Conservation (phyloP, 768 basidiomycete species). For the Amanita molliuscula region DNA sequence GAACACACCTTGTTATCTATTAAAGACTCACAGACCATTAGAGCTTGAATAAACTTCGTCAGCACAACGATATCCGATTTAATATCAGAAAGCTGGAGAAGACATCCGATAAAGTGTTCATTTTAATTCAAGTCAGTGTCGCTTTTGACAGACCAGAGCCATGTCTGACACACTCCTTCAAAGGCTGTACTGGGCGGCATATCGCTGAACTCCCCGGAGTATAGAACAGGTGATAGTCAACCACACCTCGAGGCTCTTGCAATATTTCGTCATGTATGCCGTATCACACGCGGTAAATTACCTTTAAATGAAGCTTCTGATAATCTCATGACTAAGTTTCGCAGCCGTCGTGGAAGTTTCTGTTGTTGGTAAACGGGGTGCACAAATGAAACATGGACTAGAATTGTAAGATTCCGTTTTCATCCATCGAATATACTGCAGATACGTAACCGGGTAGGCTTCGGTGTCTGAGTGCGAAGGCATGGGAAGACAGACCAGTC, state of each 20-base stretch:
- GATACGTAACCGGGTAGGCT: constrained; percentile 30
- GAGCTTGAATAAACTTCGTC: constrained; percentile 57
- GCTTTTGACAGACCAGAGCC: background rate
- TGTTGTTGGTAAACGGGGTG: constrained; percentile 51
- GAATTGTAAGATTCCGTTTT: constrained; percentile 47
- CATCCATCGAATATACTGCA: background rate
- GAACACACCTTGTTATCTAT: background rate
- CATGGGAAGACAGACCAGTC: constrained; percentile 85
- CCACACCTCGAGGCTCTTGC: constrained; percentile 57
- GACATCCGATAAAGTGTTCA: constrained; percentile 67
- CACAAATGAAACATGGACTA: constrained; percentile 59
- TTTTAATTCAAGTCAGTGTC: constrained; percentile 64
- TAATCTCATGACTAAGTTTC: constrained; percentile 4
- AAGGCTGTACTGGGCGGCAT: constrained; percentile 69
- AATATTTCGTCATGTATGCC: constrained; percentile 65
- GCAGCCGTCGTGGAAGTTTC: constrained; percentile 75
- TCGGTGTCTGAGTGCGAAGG: constrained; percentile 70
- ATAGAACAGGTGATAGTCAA: constrained; percentile 61
- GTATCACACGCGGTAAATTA: constrained; percentile 62
- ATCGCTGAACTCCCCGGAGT: constrained; percentile 58
- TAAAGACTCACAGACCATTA: constrained; percentile 11
- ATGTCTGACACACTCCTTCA: constrained; percentile 7
- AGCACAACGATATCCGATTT: constrained; percentile 73
- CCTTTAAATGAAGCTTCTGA: background rate
- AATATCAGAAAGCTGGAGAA: constrained; percentile 60